A percentile compares a stretch with the other conserved stretches of the same genome.
Conservation (phyloP, 2,329 filamentous ascomycete genomes). For the Colletotrichum zoysiae region DNA sequence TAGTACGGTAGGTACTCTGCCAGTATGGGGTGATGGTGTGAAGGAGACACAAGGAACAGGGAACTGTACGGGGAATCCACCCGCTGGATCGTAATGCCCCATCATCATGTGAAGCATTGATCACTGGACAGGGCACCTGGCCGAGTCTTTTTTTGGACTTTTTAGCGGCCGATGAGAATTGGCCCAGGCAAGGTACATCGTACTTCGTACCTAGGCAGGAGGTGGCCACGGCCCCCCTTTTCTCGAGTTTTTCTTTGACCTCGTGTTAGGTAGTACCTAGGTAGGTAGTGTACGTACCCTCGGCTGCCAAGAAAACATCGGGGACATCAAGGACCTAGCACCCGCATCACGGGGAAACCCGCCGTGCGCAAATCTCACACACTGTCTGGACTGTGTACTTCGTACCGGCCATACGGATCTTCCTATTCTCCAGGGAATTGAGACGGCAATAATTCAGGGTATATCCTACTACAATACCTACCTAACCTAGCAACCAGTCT, state of each 20-base stretch:
- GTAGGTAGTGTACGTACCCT: background rate
- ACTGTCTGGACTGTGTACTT: constrained; percentile 6
- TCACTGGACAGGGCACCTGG: background rate
- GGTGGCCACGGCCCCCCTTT: background rate
- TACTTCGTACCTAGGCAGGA: too few relatives aligned
- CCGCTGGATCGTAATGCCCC: background rate
- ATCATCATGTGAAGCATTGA: constrained; percentile 15
- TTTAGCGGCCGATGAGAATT: constrained; percentile 27
- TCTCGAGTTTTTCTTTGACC: background rate
- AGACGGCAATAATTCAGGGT: constrained; percentile 25
- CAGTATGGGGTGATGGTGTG: background rate
- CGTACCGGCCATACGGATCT: background rate
- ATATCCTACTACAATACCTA: background rate
- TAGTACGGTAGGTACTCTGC: too few relatives aligned
- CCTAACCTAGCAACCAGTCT: constrained; percentile 16
- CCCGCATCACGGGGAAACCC: constrained; percentile 2
- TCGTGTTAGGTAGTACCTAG: background rate
- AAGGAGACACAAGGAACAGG: background rate
- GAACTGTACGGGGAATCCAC: background rate
- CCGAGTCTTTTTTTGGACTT: constrained; percentile 37
- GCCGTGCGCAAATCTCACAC: background rate
- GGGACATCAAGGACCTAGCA: background rate
- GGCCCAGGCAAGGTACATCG: background rate
- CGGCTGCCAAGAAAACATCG: background rate
- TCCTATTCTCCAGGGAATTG: constrained; percentile 8